A percentile compares a stretch with the other conserved stretches of the same genome.
phyloP scores from a whole-genome alignment of 805 yeast species.

The Sugiyamaella valdiviana region DNA sequence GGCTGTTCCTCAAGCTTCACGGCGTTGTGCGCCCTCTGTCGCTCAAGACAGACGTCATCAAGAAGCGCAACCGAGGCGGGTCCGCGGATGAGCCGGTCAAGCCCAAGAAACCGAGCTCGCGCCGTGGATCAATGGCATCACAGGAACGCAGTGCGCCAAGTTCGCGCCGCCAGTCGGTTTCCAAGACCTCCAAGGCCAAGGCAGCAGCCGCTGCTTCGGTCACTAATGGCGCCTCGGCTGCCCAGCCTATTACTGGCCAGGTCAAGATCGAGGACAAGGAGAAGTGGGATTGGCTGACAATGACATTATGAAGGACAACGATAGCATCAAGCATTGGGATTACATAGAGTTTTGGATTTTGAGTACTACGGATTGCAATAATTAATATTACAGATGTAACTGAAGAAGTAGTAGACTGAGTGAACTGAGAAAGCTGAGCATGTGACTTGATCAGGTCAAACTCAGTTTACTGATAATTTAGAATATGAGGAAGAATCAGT shows the following conservation, averaged over 20 bases:
- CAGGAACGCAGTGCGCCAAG: conserved; percentile 5
- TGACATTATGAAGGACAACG: conserved; percentile 24
- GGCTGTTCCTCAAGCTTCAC: conserved; percentile 82
- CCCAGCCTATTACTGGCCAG: background rate
- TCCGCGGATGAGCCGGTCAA: conserved; percentile 6
- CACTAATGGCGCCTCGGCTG: background rate
- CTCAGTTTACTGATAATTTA: no score
- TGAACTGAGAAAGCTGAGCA: no score
- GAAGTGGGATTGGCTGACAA: conserved; percentile 31
- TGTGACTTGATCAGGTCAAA: no score
- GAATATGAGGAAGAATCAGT: no score
- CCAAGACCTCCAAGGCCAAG: conserved; percentile 3
- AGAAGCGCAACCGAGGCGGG: conserved; percentile 69
- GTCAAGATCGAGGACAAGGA: conserved; percentile 3
- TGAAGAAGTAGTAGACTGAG: no score
- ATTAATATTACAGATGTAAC: no score
- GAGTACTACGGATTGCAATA: no score
- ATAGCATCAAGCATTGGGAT: background rate
- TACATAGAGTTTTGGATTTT: background rate
- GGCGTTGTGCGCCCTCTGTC: conserved; percentile 94
- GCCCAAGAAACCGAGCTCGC: conserved; percentile 9
- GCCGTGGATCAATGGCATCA: conserved; percentile 11
- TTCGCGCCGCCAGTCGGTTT: conserved; percentile 8
- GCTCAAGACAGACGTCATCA: conserved; percentile 85
- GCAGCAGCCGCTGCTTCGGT: conserved; percentile 2